Percentiles rank a stretch among this genome's conserved stretches.
phyloP scores from a whole-genome alignment of 179 eudicot species.

The Beta macrorhiza region DNA sequence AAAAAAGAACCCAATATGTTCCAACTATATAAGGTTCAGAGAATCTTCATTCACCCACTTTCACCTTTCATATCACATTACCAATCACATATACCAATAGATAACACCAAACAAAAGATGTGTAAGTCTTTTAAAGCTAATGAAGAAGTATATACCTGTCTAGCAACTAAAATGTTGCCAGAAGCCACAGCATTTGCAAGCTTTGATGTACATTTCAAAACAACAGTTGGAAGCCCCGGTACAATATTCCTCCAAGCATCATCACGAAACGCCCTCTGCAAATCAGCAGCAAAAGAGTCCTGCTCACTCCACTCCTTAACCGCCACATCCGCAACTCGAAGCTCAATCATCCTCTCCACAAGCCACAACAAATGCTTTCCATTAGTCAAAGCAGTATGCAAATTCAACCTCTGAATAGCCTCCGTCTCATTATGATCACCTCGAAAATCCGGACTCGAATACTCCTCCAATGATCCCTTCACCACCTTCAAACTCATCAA shows the following conservation, averaged over 20 bases:
- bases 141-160: slow-evolving; percentile 46
- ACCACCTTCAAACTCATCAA: slow-evolving; percentile 60
- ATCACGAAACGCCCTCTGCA: slow-evolving; percentile 82
- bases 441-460: slow-evolving; percentile 78
- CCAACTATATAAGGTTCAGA: neutral
- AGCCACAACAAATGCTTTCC: slow-evolving; percentile 87
- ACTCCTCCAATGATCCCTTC: slow-evolving; percentile 78
- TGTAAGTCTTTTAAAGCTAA: neutral
- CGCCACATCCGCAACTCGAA: slow-evolving; percentile 76
- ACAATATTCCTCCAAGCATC: slow-evolving; percentile 86
- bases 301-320: slow-evolving; percentile 86
- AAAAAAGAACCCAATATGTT: neutral
- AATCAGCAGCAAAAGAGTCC: slow-evolving; percentile 61
- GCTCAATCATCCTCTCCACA: slow-evolving; percentile 92
- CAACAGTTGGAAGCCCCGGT: slow-evolving; percentile 72
- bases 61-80: neutral
- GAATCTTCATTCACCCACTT: neutral
- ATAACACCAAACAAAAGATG: neutral
- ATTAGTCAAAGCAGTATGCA: slow-evolving; percentile 69
- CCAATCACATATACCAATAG: neutral
- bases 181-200: slow-evolving; percentile 74
- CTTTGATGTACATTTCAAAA: slow-evolving; percentile 71
- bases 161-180: slow-evolving; percentile 62
- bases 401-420: slow-evolving; percentile 79
- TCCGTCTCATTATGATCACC: slow-evolving; percentile 83